Evolutionary conservation across 768 basidiomycete species (phyloP), one percentile per base, ranked within the genome.

Genomic region (Lepiota brunneoincarnata): DNA sequence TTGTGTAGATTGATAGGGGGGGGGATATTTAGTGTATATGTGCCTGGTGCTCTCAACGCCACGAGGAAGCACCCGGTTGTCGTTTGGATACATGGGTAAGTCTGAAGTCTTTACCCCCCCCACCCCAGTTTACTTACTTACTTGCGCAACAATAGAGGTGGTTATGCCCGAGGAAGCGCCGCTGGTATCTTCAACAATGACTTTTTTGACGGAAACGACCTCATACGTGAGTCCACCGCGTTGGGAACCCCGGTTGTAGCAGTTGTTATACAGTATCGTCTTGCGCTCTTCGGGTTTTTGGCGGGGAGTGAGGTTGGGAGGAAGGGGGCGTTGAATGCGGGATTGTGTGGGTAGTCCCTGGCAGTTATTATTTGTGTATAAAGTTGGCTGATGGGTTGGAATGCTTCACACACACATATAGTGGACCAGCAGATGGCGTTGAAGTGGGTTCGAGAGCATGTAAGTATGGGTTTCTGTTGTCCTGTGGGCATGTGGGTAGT

Each of bases 281-380:
- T 78, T 3, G 77, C 77, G 1, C 51, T 75, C 2, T 76, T 74
- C 56, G 78, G 78, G 5, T 81, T 80, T 61, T 61, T 81, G 28
- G 53, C 79, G 18, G 77, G 79, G 0, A 54, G 62, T 34, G 59
- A 69, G 26, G 71, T 80, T 5, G 74, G 80, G 49, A 59, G 67
- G 6, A 64, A 65, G 7, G 80, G 80, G 6, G 71, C 57, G 2
- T 59, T 79, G 51, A 82, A 81, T 43, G 77, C 74, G 14, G 80
- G 79, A 17, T 58, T 82, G 45, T 63, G 80, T 80, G 54, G 49
- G 75, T 68, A 21, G 14, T 26, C n/a, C n/a, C n/a, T n/a, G n/a
- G n/a, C n/a, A n/a, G n/a, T 11, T 20, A 34, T 51, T n/a, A n/a
- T 23, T 10, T 43, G 23, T 35, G n/a, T 0, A 3, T 24, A 1